phyloP scores from a whole-genome alignment of 2,329 filamentous ascomycete species.

The Phialophora tarda region DNA sequence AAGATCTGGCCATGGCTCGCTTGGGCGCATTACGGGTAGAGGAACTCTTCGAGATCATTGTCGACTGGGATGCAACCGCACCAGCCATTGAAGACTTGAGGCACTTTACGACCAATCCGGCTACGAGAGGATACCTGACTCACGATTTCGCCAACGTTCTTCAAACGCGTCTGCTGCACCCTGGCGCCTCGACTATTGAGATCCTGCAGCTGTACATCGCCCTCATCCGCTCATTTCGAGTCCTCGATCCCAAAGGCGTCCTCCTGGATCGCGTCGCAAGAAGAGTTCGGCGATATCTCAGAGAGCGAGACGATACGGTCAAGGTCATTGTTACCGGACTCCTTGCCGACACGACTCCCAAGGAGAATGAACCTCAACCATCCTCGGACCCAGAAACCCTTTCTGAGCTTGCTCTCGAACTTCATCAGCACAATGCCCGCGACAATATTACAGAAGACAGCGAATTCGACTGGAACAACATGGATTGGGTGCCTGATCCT shows the following conservation, averaged over 20 bases:
- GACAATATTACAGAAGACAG: slow-evolving; percentile 58
- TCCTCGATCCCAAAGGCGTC: slow-evolving; percentile 69
- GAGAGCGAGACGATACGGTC: slow-evolving; percentile 69
- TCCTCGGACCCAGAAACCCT: slow-evolving; percentile 45
- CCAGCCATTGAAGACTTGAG: slow-evolving; percentile 67
- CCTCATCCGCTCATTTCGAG: slow-evolving; percentile 67
- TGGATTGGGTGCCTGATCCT: slow-evolving; percentile 91
- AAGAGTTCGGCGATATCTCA: slow-evolving; percentile 67
- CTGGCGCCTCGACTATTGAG: slow-evolving; percentile 68
- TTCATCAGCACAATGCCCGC: slow-evolving; percentile 40
- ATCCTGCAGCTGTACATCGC: slow-evolving; percentile 72
- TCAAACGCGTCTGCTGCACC: slow-evolving; percentile 62
- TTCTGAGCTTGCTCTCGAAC: slow-evolving; percentile 51
- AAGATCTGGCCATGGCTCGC: slow-evolving; percentile 60
- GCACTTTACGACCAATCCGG: slow-evolving; percentile 59
- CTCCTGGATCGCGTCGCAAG: slow-evolving; percentile 70
- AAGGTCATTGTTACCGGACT: slow-evolving; percentile 69
- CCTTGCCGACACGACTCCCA: slow-evolving; percentile 58
- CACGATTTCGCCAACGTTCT: slow-evolving; percentile 60
- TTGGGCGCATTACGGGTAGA: slow-evolving; percentile 62
- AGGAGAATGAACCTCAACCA: slow-evolving; percentile 43
- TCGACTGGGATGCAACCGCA: slow-evolving; percentile 63
- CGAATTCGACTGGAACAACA: slow-evolving; percentile 86
- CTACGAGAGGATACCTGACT: slow-evolving; percentile 62
- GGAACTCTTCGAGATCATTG: slow-evolving; percentile 67